Evolutionary conservation across 202 grass and related monocot species (phyloP), one percentile per base, ranked within the genome.

Genomic region (Bolboschoenoplectus hybrid): DNA sequence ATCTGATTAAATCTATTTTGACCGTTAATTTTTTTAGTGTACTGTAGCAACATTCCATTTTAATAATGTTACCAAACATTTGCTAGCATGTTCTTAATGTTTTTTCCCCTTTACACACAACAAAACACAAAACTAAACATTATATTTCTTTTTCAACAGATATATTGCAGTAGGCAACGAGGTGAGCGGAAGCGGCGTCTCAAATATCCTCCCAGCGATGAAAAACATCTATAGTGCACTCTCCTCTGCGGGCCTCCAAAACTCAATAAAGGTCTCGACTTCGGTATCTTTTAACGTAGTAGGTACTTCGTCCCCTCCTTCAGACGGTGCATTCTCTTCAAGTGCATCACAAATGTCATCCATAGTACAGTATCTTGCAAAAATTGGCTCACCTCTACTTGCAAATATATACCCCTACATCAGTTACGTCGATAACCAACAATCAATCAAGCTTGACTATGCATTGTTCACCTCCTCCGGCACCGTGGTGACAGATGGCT

Each of bases 101-200:
- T 46, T 46, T 46, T 46, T 3, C 0, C 13, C 51, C 2, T 12
- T 14, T 3, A 26, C 26, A 26, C 26, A 53, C 13, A 53, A 53
- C 44, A 26, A 46, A 46, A 46, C 26, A 46, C 44, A 5, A 5
- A 46, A 46, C 26, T 26, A 26, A 49, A 49, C 8, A 53, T 12
- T 12, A 53, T 53, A 53, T 12, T 12, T 12, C 0, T 36, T 2
- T 74, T 64, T 13, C 71, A 84, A 90, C 80, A 53, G 49, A 16
- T 95, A 92, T 55, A 92, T 95, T 81, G 60, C 85, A 14, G 93
- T 89, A 16, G 91, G 91, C 63, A 95, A 95, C 68, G 93, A 92
- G 87, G 93, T 89, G 4, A 6, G 43, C 34, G 88, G 79, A 55
- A 34, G 53, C 0, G 69, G 51, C 38, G 68, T 70, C 12, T 1